Evolutionary conservation across 2,329 filamentous ascomycete species (phyloP).

Genomic region (Plenodomus biglobosus): DNA sequence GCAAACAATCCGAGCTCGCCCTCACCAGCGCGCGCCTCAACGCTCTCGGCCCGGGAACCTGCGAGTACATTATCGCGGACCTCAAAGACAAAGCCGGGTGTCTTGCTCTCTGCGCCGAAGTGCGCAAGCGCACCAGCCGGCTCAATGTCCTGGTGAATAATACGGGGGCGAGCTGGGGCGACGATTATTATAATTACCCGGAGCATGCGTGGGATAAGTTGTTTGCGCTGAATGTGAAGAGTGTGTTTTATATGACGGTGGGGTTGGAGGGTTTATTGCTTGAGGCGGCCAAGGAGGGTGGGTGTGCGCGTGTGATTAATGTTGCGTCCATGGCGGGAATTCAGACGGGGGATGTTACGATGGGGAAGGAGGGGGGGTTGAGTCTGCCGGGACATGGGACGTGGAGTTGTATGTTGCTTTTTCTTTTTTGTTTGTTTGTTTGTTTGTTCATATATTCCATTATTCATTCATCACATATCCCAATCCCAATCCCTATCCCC

Average conservation of each 20-base stretch:
- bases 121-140: conserved; percentile 47
- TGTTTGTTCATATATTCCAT: no score
- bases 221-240: conserved; percentile 58
- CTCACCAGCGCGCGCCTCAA: conserved; percentile 52
- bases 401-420: conserved; percentile 47
- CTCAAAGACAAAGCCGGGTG: conserved; percentile 57
- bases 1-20: conserved; percentile 55
- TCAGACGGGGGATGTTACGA: conserved; percentile 50
- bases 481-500: no score
- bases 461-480: no score
- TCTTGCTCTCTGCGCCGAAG: conserved; percentile 51
- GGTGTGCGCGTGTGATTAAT: conserved; percentile 55
- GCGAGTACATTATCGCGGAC: conserved; percentile 54
- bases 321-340: conserved; percentile 54
- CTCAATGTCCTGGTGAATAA: conserved; percentile 57
- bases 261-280: conserved; percentile 52
- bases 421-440: no score
- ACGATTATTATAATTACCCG: conserved; percentile 60
- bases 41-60: conserved; percentile 54
- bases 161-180: conserved; percentile 58
- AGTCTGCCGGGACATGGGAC: conserved; percentile 56
- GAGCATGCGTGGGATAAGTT: conserved; percentile 61
- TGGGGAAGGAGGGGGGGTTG: conserved; percentile 52
- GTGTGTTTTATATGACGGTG: conserved; percentile 52
- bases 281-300: conserved; percentile 48